Evolutionary conservation across 2,329 filamentous ascomycete species (phyloP).

Genomic region (Aspergillus ochraceus): DNA sequence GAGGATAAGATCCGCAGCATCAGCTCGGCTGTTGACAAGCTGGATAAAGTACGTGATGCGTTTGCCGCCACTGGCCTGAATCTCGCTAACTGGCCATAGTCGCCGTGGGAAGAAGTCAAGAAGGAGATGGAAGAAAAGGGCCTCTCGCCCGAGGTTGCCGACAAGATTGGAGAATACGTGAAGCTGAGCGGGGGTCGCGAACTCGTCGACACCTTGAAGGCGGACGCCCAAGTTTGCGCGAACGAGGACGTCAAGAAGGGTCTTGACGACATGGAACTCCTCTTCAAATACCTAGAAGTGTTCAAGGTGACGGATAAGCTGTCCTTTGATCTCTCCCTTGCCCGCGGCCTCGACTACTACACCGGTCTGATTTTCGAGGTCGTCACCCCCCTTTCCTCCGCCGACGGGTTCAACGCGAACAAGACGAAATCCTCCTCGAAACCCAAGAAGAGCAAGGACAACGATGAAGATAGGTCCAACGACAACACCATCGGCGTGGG

Average conservation of each 20-base stretch:
- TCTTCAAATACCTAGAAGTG: conserved; percentile 79
- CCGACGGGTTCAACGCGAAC: conserved; percentile 39
- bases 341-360: conserved; percentile 81
- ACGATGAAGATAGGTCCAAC: conserved; percentile 68
- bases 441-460: conserved; percentile 51
- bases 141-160: conserved; percentile 71
- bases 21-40: conserved; percentile 90
- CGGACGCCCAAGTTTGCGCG: conserved; percentile 65
- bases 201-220: conserved; percentile 68
- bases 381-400: conserved; percentile 60
- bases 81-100: conserved; percentile 3
- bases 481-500: conserved; percentile 83
- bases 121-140: conserved; percentile 96
- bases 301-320: conserved; percentile 72
- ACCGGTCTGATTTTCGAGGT: conserved; percentile 91
- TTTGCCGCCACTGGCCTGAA: too few species aligned
- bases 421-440: conserved; percentile 37
- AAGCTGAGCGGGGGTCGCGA: conserved; percentile 72
- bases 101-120: conserved; percentile 81
- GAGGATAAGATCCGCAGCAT: conserved; percentile 84
- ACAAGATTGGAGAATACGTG: conserved; percentile 86
- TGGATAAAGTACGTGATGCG: conserved; percentile 68
- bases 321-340: conserved; percentile 86
- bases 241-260: conserved; percentile 78
- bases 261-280: conserved; percentile 73